Evolutionary conservation across 306 rosid genomes (phyloP), one percentile per base, ranked within the genome.

Genomic region (Coriaria nepalensis): DNA sequence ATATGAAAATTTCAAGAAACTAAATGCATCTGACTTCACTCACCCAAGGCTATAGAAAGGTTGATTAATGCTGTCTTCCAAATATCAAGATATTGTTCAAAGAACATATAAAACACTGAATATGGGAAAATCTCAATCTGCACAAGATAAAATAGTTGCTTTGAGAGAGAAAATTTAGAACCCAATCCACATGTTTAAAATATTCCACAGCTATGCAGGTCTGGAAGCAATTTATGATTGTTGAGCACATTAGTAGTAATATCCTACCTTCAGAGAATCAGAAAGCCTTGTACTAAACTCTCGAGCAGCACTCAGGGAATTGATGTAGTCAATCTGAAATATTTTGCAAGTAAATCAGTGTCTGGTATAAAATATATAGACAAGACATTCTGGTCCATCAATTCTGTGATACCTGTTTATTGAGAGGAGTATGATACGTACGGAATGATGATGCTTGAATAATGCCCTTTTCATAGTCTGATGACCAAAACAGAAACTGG

Each of bases 91-190:
- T 90, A 90, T 82, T 90, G 98, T 87, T 90, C 98, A 61, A 90
- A 90, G 60, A 81, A 90, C 94, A 90, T 90, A 62, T 90, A 90
- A 60, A 85, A 90, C 56, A 90, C 79, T 9, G 98, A 85, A 70
- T 90, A 90, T 29, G 98, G 98, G 75, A 85, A 90, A 68, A 90
- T 70, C 69, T 90, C 98, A 55, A 90, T 81, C 98, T 90, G 95
- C 83, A 73, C 61, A 76, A 38, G 52, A 57, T 69, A 58, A 55
- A 51, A 56, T 62, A 42, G 47, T 70, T 36, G 74, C 63, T 64
- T 64, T 15, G 43, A 43, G 9, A 61, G 58, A 46, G 33, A 40
- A 51, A 44, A 43, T 39, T 52, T 43, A 10, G 14, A 38, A 20
- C 45, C 20, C 34, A 45, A 32, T 40, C 39, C 34, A 43, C 35